These are phyloP conservation scores for Trypanosoma rangeli DNA, from an alignment of 208 protist species.

Conservation along the genomic window DNA sequence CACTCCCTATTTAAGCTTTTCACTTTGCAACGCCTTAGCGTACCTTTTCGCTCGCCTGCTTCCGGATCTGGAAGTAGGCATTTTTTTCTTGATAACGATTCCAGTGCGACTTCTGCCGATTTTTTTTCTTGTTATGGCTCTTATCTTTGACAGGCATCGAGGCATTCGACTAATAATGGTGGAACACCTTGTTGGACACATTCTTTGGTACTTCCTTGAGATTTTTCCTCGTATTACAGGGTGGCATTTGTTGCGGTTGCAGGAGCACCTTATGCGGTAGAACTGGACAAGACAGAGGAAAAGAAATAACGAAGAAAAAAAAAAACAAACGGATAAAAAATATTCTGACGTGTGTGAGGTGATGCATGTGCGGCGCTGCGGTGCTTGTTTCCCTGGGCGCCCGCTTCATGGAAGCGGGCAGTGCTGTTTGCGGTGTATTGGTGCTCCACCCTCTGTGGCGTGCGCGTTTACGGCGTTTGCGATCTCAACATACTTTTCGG, in stretches of 20 bases:
- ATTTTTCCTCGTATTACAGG: constrained; percentile 88
- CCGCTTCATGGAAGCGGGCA: neutral
- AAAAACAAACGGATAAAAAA: constrained; percentile 3
- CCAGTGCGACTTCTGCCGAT: constrained; percentile 57
- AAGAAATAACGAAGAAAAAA: neutral
- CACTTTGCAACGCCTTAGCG: constrained; percentile 54
- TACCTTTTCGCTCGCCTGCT: constrained; percentile 75
- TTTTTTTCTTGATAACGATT: constrained; percentile 57
- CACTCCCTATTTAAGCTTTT: constrained; percentile 49
- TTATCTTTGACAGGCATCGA: constrained; percentile 25
- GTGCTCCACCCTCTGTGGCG: neutral
- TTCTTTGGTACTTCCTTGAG: constrained; percentile 81
- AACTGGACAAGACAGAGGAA: neutral
- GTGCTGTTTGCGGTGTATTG: neutral
- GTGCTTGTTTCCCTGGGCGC: neutral
- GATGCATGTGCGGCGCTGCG: neutral
- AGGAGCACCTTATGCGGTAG: constrained; percentile 31
- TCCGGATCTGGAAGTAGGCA: constrained; percentile 49
- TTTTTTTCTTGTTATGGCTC: constrained; percentile 46
- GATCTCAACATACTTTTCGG: neutral
- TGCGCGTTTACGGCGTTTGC: neutral
- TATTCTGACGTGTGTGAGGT: neutral
- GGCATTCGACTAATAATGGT: constrained; percentile 42
- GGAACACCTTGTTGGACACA: constrained; percentile 60
- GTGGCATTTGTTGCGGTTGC: constrained; percentile 50